phyloP scores from a whole-genome alignment of 164 flowering plant species.

The Nymphaea thermarum region DNA sequence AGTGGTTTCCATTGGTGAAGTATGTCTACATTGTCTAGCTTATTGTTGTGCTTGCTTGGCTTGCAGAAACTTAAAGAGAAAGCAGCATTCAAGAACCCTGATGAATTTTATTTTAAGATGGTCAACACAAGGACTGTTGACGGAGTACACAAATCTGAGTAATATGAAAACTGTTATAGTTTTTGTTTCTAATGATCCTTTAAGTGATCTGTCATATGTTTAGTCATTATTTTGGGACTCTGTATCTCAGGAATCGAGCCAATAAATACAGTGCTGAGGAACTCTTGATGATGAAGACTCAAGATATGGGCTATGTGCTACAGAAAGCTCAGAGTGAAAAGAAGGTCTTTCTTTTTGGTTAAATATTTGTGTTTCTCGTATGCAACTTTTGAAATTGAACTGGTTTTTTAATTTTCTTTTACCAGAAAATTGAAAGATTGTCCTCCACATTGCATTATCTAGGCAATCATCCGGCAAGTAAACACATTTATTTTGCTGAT shows the following conservation, averaged over 20 bases:
- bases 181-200: background rate
- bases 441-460: conserved; percentile 40
- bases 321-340: conserved; percentile 75
- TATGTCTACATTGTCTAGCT: background rate
- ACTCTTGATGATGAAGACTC: conserved; percentile 85
- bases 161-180: conserved; percentile 8
- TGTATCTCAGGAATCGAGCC: conserved; percentile 38
- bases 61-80: conserved; percentile 73
- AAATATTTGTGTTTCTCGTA: too few species aligned
- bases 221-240: too few species aligned
- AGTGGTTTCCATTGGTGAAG: too few species aligned
- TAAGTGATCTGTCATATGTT: background rate
- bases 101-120: conserved; percentile 88
- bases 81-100: conserved; percentile 77
- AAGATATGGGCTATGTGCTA: conserved; percentile 67
- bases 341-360: conserved; percentile 29
- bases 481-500: conserved; percentile 68
- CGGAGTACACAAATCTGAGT: conserved; percentile 71
- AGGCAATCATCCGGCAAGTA: conserved; percentile 38
- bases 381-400: background rate
- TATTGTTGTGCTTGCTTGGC: conserved; percentile 4
- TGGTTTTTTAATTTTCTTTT: conserved; percentile 5
- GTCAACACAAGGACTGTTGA: conserved; percentile 38
- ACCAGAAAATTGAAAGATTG: conserved; percentile 79
- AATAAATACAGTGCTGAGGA: conserved; percentile 63